Percentiles rank a stretch among this genome's conserved stretches.
These are phyloP conservation scores for Pyrenochaeta sp. DNA, from an alignment of 2,329 filamentous ascomycete species.

Conservation along the genomic window DNA sequence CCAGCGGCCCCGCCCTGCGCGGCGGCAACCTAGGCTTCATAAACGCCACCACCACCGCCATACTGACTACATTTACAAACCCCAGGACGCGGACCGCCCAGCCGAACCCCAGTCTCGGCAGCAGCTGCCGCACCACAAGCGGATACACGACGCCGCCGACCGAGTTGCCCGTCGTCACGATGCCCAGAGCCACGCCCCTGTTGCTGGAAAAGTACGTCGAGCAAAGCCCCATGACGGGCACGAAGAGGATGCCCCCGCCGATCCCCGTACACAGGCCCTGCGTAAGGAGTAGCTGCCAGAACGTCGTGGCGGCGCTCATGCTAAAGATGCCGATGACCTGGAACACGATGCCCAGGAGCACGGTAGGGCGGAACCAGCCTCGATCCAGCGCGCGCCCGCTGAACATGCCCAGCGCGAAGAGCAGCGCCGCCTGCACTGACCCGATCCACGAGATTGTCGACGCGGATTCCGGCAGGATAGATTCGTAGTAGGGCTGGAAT, in stretches of 20 bases:
- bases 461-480: constrained; percentile 36
- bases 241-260: constrained; percentile 41
- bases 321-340: constrained; percentile 59
- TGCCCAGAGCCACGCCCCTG: constrained; percentile 65
- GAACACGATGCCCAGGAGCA: constrained; percentile 51
- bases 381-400: constrained; percentile 59
- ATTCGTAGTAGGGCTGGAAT: constrained; percentile 57
- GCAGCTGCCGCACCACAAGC: constrained; percentile 57
- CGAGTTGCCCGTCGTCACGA: constrained; percentile 65
- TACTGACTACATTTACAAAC: constrained; percentile 53
- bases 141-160: constrained; percentile 71
- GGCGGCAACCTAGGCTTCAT: constrained; percentile 58
- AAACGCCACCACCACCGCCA: constrained; percentile 47
- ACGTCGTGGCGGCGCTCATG: constrained; percentile 56
- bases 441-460: constrained; percentile 63
- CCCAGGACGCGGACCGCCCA: constrained; percentile 51
- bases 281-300: constrained; percentile 54
- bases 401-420: constrained; percentile 55
- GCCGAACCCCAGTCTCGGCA: constrained; percentile 48
- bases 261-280: constrained; percentile 43
- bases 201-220: constrained; percentile 65
- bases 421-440: constrained; percentile 56
- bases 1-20: constrained; percentile 57
- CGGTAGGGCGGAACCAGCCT: constrained; percentile 55
- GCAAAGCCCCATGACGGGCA: constrained; percentile 40